phyloP scores from a whole-genome alignment of 2,329 filamentous ascomycete species.

The Pseudovirgaria hyperparasitica region DNA sequence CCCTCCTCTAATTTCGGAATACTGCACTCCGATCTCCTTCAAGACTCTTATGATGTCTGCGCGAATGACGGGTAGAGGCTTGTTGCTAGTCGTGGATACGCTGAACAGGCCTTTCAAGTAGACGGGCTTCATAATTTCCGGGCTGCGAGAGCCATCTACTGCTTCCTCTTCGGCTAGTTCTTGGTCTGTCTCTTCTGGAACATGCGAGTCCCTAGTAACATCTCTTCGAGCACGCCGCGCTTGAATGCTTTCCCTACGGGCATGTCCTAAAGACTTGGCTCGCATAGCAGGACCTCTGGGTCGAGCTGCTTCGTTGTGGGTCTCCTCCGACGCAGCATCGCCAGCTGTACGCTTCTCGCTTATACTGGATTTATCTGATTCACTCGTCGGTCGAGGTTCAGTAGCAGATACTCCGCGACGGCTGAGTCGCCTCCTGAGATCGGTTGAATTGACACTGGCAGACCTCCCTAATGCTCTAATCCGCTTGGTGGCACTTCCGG shows the following conservation, averaged over 20 bases:
- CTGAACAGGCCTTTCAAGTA: slow-evolving; percentile 95
- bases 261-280: slow-evolving; percentile 80
- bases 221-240: slow-evolving; percentile 65
- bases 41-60: slow-evolving; percentile 84
- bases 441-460: slow-evolving; percentile 82
- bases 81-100: slow-evolving; percentile 89
- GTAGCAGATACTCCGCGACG: slow-evolving; percentile 39
- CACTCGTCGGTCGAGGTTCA: slow-evolving; percentile 62
- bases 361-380: slow-evolving; percentile 60
- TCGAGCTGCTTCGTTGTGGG: slow-evolving; percentile 20
- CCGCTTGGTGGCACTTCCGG: slow-evolving; percentile 45
- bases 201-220: slow-evolving; percentile 59
- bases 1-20: slow-evolving; percentile 81
- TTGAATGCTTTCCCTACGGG: slow-evolving; percentile 83
- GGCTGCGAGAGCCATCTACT: slow-evolving; percentile 42
- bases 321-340: slow-evolving; percentile 38
- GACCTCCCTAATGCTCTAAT: slow-evolving; percentile 65
- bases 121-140: slow-evolving; percentile 82
- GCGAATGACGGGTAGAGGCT: slow-evolving; percentile 74
- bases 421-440: slow-evolving; percentile 55
- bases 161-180: slow-evolving; percentile 49
- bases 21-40: slow-evolving; percentile 79
- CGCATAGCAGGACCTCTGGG: slow-evolving; percentile 31
- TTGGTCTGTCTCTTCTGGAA: slow-evolving; percentile 82
- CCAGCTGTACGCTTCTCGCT: slow-evolving; percentile 30